Base-by-base conservation (phyloP, 176 grass and related monocot genomes). In the Triticum urartu region DNA sequence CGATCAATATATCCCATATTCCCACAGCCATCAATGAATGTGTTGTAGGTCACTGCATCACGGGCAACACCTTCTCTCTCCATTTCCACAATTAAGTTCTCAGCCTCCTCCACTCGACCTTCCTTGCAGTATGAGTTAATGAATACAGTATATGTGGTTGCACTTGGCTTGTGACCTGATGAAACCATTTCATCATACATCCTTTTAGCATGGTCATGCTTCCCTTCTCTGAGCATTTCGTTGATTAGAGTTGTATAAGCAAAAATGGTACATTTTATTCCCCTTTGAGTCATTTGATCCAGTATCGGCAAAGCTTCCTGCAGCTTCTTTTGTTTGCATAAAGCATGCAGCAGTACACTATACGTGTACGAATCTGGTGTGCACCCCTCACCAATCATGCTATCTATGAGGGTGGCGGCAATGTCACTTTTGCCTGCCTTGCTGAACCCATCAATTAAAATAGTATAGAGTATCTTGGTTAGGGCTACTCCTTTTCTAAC, bases 191-290 rank as follows among this genome's bases (percentile, higher is more conserved):
- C 80, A 72, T 88, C 66, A 21, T 89, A 91, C 71, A 94, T 87
- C 73, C 80, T 92, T 79, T 82, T 91, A 84, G 92, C 95, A 81
- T 89, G 81, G 64, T 86, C 90, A 79, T 88, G 86, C 84, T 90
- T 89, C 45, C 92, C 68, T 84, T 92, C 88, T 87, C 78, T 97
- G 30, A 97, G 79, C 86, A 97, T 87, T 87, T 94, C 88, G 81
- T 97, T 87, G 32, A 97, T 91, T 69, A 94, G 48, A 81, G 91
- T 94, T 80, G 95, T 97, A 79, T 94, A 97, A 7, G 92, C 87
- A 84, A 97, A 73, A 83, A 47, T 62, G 65, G 86, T 91, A 72
- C 92, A 93, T 59, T 79, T 78, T 79, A 89, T 88, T 78, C 90
- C 90, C 78, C 82, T 92, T 14, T 82, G 71, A 33, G 56, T 42